Evolutionary conservation across 768 basidiomycete species (phyloP).

Genomic region (Mycena chlorophos): DNA sequence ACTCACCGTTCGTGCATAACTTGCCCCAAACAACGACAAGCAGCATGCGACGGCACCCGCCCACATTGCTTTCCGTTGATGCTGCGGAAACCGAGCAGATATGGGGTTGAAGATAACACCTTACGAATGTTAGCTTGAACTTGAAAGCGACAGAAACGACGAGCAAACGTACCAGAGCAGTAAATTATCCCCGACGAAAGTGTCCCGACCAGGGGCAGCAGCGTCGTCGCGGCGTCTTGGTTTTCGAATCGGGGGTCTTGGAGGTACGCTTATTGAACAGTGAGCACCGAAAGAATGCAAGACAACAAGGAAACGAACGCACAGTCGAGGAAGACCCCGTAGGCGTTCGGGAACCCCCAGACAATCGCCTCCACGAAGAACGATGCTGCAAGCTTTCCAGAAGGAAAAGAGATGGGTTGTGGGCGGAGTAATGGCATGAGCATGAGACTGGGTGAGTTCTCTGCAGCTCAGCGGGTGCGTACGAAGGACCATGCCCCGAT

Average conservation of each 20-base stretch:
- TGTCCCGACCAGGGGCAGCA: constrained; percentile 32
- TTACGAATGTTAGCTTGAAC: background rate
- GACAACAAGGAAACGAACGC: background rate
- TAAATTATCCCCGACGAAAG: constrained; percentile 33
- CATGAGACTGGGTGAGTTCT: too few species aligned
- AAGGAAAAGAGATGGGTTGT: background rate
- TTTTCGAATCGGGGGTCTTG: constrained; percentile 22
- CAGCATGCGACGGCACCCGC: constrained; percentile 25
- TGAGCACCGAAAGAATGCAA: background rate
- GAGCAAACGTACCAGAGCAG: constrained; percentile 26
- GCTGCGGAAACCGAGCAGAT: constrained; percentile 26
- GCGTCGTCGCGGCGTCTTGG: constrained; percentile 23
- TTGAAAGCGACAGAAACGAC: background rate
- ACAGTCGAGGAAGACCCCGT: constrained; percentile 32
- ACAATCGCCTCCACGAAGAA: constrained; percentile 30
- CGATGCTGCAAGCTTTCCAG: constrained; percentile 25
- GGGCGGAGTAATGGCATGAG: background rate
- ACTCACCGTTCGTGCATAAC: constrained; percentile 24
- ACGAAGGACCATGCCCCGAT: constrained; percentile 31
- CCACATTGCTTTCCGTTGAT: constrained; percentile 24
- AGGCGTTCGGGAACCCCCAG: constrained; percentile 32
- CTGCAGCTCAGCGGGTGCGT: too few species aligned
- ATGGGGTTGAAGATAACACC: constrained; percentile 23
- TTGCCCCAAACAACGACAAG: constrained; percentile 27
- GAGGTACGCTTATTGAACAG: constrained; percentile 24